Conservation (phyloP, 73 alveolate genomes). For the Tetrahymena borealis region DNA sequence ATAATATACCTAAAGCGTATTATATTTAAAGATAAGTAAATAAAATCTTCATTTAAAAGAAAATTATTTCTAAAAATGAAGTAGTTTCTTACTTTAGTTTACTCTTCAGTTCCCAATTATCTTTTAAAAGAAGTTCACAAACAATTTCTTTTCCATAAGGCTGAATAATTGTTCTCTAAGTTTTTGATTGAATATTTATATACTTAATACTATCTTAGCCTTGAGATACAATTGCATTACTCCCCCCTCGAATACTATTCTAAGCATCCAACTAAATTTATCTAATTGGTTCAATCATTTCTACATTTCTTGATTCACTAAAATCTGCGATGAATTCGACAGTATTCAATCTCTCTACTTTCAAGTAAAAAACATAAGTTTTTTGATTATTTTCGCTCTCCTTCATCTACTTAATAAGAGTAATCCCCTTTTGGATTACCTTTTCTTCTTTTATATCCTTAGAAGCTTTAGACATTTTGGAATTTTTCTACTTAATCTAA, state of each 20-base stretch:
- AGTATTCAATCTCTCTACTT: background rate
- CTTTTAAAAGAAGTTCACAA: conserved; percentile 4
- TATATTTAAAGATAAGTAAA: background rate
- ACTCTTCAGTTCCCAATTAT: conserved; percentile 38
- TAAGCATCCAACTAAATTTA: too few relatives aligned
- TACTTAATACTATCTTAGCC: background rate
- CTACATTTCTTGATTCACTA: background rate
- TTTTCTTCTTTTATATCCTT: too few relatives aligned
- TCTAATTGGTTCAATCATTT: background rate
- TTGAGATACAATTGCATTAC: too few relatives aligned
- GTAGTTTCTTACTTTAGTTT: background rate
- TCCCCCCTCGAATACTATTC: too few relatives aligned
- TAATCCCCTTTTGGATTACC: too few relatives aligned
- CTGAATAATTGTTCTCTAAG: conserved; percentile 1
- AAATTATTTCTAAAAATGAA: background rate
- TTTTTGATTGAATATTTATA: background rate
- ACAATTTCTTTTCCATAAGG: conserved; percentile 23
- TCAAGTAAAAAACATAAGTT: background rate
- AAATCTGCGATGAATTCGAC: background rate
- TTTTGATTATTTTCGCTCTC: background rate
- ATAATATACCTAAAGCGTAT: conserved; percentile 44
- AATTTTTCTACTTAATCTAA: too few relatives aligned
- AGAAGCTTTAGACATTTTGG: too few relatives aligned
- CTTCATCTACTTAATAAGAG: too few relatives aligned
- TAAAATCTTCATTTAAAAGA: background rate